Evolutionary conservation across 257 asterid species (phyloP).

Genomic region (Primulina tabacum): DNA sequence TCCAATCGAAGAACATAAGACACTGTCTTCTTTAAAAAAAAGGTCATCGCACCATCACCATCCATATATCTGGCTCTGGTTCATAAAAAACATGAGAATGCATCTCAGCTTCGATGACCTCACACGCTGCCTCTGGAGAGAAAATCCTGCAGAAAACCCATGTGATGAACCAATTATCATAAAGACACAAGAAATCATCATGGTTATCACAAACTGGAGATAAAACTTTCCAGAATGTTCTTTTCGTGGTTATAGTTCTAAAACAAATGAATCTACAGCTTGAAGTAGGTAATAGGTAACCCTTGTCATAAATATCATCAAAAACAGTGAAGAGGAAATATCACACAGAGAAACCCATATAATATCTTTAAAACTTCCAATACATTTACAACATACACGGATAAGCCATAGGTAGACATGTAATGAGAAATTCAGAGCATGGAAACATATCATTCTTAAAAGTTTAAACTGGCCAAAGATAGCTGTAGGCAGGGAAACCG

Average conservation of each 20-base stretch:
- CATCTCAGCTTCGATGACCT: slow-evolving; percentile 91
- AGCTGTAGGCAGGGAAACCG: not conserved
- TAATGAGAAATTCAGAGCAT: not conserved
- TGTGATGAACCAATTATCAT: slow-evolving; percentile 13
- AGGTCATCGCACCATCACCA: slow-evolving; percentile 78
- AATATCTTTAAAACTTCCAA: slow-evolving; percentile 1
- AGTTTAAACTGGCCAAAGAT: not conserved
- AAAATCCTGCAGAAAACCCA: slow-evolving; percentile 61
- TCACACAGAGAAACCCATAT: not conserved
- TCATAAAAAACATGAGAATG: slow-evolving; percentile 91
- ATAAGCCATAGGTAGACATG: not conserved
- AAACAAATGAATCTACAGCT: not conserved
- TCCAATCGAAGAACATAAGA: slow-evolving; percentile 17
- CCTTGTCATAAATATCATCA: not conserved
- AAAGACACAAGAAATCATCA: slow-evolving; percentile 5
- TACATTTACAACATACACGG: not conserved
- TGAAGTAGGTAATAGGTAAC: not conserved
- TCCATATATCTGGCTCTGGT: slow-evolving; percentile 98
- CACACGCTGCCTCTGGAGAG: slow-evolving; percentile 94
- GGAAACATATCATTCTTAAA: not conserved
- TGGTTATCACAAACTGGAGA: slow-evolving; percentile 10
- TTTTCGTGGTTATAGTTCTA: not conserved
- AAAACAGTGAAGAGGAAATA: not conserved
- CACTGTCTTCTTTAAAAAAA: slow-evolving; percentile 20
- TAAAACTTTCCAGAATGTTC: not conserved